Evolutionary conservation across 352 stramenopile species (phyloP).

Genomic region (Poterioochromonas sp.): DNA sequence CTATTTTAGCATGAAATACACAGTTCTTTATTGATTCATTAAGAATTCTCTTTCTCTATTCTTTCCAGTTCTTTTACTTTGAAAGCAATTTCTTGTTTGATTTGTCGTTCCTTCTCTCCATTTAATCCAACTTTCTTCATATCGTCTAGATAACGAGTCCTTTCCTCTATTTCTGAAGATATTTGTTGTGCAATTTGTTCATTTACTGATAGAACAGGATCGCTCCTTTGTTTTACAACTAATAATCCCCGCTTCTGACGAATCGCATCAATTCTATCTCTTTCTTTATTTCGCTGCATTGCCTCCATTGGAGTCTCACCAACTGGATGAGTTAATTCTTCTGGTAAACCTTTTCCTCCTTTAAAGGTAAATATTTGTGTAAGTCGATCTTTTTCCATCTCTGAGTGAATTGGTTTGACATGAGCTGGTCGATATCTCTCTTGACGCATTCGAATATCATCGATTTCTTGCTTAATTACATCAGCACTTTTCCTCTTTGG

Average conservation of each 20-base stretch:
- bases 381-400: constrained; percentile 7
- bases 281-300: background rate
- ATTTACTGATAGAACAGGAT: background rate
- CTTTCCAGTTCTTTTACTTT: constrained; percentile 1
- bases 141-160: background rate
- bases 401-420: background rate
- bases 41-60: background rate
- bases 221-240: background rate
- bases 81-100: background rate
- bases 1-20: background rate
- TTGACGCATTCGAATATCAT: constrained; percentile 24
- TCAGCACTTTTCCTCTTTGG: background rate
- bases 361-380: constrained; percentile 23
- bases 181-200: constrained; percentile 16
- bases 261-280: background rate
- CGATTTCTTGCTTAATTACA: constrained; percentile 9
- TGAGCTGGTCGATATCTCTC: constrained; percentile 12
- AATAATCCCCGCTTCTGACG: background rate
- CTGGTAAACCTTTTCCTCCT: constrained; percentile 18
- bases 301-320: constrained; percentile 11
- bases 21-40: background rate
- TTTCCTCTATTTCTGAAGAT: background rate
- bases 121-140: constrained; percentile 11
- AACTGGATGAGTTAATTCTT: constrained; percentile 5
- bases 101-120: background rate